Conservation (phyloP, 192 early-diverging fungal genomes). For the Coemansia sp. region DNA sequence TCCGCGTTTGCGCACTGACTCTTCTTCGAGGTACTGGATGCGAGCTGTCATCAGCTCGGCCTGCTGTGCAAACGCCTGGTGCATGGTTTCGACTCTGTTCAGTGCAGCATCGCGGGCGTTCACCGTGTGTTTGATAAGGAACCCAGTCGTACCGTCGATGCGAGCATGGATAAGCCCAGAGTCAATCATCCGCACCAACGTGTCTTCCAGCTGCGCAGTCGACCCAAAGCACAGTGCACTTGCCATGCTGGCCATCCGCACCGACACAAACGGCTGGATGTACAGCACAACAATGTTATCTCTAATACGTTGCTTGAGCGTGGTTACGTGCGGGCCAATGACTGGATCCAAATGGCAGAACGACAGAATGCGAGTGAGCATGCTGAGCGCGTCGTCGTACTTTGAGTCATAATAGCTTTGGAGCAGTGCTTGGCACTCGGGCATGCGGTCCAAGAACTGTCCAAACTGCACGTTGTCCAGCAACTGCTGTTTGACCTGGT, state of each 20-base stretch:
- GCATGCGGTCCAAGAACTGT: constrained; percentile 42
- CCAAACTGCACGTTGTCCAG: constrained; percentile 31
- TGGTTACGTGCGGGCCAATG: constrained; percentile 17
- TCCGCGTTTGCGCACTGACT: constrained; percentile 7
- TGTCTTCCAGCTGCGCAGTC: constrained; percentile 19
- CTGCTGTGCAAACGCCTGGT: constrained; percentile 23
- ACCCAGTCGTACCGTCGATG: constrained; percentile 38
- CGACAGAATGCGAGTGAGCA: constrained; percentile 26
- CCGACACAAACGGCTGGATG: constrained; percentile 37
- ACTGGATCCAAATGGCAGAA: constrained; percentile 36
- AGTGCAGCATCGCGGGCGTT: constrained; percentile 39
- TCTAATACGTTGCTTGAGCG: constrained; percentile 15
- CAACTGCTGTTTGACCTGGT: constrained; percentile 22
- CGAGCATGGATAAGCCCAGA: constrained; percentile 26
- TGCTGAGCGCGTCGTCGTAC: constrained; percentile 31
- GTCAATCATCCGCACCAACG: constrained; percentile 36
- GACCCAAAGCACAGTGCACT: constrained; percentile 28
- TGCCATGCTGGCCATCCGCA: constrained; percentile 35
- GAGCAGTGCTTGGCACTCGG: constrained; percentile 37
- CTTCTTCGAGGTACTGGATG: constrained; percentile 44
- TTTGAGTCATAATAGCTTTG: constrained; percentile 27
- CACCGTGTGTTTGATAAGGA: constrained; percentile 27
- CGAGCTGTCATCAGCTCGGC: constrained; percentile 36
- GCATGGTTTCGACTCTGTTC: constrained; percentile 28
- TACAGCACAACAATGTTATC: constrained; percentile 48